phyloP scores from a whole-genome alignment of 2,329 filamentous ascomycete species.

The Nemania serpens region DNA sequence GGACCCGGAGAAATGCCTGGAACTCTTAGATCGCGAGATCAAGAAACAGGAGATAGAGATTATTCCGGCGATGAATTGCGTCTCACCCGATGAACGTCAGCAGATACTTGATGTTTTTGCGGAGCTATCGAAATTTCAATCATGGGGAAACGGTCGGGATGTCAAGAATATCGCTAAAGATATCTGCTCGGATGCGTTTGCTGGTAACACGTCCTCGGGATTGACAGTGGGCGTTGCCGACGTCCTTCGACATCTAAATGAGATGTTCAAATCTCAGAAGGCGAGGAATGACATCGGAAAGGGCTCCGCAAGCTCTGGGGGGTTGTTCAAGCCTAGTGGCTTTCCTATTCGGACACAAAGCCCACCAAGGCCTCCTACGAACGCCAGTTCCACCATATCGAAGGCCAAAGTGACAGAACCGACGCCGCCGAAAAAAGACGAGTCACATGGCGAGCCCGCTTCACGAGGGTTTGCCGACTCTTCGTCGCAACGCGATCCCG shows the following conservation, averaged over 20 bases:
- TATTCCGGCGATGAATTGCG: background rate
- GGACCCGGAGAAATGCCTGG: conserved; percentile 47
- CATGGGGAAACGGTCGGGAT: conserved; percentile 1
- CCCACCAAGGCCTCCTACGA: background rate
- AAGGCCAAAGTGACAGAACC: background rate
- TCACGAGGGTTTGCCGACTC: background rate
- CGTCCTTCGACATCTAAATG: conserved; percentile 4
- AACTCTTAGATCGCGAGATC: conserved; percentile 45
- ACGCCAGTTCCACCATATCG: background rate
- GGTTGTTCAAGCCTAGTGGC: background rate
- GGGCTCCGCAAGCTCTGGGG: background rate
- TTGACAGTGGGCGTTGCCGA: conserved; percentile 3
- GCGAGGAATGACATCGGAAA: background rate
- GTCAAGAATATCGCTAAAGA: background rate
- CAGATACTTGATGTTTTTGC: background rate
- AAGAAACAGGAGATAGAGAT: conserved; percentile 3
- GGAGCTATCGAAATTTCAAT: background rate
- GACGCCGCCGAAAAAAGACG: background rate
- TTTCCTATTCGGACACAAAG: conserved; percentile 4
- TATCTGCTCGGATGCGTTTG: conserved; percentile 13
- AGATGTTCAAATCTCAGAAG: conserved; percentile 1
- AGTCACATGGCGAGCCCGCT: background rate
- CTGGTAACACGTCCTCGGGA: conserved; percentile 4
- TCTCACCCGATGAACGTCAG: background rate
- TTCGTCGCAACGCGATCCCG: conserved; percentile 9